A percentile compares a stretch with the other conserved stretches of the same genome.
Evolutionary conservation across 352 stramenopile genomes (phyloP).

Genomic region (Pilasporangium apinafurcum): DNA sequence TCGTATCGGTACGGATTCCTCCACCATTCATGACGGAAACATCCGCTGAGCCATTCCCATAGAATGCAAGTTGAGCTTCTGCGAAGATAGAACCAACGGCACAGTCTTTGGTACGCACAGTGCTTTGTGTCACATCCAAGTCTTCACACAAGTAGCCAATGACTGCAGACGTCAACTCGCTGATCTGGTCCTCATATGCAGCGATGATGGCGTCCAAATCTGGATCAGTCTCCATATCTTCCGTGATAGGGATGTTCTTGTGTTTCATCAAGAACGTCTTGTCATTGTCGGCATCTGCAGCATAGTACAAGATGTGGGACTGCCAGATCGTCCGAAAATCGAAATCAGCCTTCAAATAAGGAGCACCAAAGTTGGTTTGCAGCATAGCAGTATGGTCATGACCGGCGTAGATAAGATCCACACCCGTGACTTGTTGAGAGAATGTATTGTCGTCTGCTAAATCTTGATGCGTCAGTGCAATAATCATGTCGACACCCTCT

Average conservation of each 20-base stretch:
- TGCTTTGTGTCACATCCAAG: conserved; percentile 4
- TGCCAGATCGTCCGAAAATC: conserved; percentile 68
- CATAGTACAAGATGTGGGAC: conserved; percentile 55
- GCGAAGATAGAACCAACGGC: conserved; percentile 9
- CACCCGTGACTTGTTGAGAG: conserved; percentile 51
- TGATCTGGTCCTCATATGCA: conserved; percentile 36
- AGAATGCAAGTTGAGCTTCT: conserved; percentile 9
- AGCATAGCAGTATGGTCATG: conserved; percentile 74
- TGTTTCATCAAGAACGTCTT: conserved; percentile 41
- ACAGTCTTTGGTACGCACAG: conserved; percentile 3
- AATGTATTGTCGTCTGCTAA: conserved; percentile 63
- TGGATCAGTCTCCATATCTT: conserved; percentile 48
- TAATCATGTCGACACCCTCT: conserved; percentile 58
- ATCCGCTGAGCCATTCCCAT: conserved; percentile 5
- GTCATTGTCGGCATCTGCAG: conserved; percentile 14
- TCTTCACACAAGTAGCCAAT: no score
- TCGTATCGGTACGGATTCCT: conserved; percentile 13
- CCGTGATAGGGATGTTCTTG: conserved; percentile 40
- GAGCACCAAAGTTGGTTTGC: conserved; percentile 62
- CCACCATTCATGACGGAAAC: conserved; percentile 12
- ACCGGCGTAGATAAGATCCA: conserved; percentile 64
- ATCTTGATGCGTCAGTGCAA: conserved; percentile 67
- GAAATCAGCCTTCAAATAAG: conserved; percentile 70
- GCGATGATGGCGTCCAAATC: conserved; percentile 41
- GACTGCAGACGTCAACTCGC: no score